phyloP scores from a whole-genome alignment of 768 basidiomycete species.

The Austroboletus eburneus region DNA sequence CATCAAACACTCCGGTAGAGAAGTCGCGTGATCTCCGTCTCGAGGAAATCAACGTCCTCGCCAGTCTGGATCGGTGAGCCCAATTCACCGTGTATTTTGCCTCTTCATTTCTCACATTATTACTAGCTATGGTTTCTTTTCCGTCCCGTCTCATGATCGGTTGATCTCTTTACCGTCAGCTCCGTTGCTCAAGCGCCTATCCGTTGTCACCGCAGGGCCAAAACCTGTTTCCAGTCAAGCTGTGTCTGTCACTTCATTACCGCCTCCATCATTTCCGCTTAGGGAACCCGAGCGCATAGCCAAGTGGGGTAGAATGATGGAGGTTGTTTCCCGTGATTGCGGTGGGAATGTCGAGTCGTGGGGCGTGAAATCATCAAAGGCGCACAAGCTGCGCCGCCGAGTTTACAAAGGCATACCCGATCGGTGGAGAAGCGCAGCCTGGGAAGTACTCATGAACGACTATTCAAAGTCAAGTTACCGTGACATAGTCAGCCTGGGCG shows the following conservation, averaged over 20 bases:
- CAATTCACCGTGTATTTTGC: not conserved
- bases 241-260: constrained; percentile 43
- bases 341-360: constrained; percentile 79
- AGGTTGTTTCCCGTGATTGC: constrained; percentile 58
- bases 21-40: constrained; percentile 63
- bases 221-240: constrained; percentile 44
- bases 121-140: constrained; percentile 88
- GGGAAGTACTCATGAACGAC: constrained; percentile 74
- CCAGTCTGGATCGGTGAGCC: constrained; percentile 82
- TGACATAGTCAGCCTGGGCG: constrained; percentile 41
- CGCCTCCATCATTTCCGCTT: constrained; percentile 40
- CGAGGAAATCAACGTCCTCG: constrained; percentile 70
- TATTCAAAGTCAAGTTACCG: constrained; percentile 44
- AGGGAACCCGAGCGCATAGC: constrained; percentile 76
- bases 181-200: constrained; percentile 58
- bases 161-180: constrained; percentile 64
- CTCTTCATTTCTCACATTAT: constrained; percentile 11
- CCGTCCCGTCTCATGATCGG: constrained; percentile 76
- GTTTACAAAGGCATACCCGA: constrained; percentile 97
- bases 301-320: constrained; percentile 94
- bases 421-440: constrained; percentile 89
- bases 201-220: constrained; percentile 42
- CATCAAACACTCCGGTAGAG: constrained; percentile 53
- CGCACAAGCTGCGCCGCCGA: constrained; percentile 64
- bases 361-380: constrained; percentile 62